A percentile compares a stretch with the other conserved stretches of the same genome.
Conservation (phyloP, 805 yeast species). For the Starmerella vaccinii region DNA sequence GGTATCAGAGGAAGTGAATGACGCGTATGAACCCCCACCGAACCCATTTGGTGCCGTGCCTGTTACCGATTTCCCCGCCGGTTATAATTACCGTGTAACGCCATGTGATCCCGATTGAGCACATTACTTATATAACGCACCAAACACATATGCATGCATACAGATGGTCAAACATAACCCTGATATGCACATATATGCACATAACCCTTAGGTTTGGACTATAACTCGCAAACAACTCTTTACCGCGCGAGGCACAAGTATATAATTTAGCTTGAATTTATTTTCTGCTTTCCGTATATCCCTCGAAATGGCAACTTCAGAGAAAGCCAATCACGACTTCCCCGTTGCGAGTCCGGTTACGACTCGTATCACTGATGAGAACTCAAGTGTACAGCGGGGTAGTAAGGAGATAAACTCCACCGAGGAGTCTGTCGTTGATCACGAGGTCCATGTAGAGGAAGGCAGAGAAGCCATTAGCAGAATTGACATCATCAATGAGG, state of each 20-base stretch:
- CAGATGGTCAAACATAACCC: background rate
- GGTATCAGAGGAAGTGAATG: too few species aligned
- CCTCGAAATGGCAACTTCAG: background rate
- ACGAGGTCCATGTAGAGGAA: background rate
- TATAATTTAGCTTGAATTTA: background rate
- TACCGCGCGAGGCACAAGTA: background rate
- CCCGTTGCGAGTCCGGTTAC: background rate
- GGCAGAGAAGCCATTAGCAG: conserved; percentile 12
- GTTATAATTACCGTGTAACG: too few species aligned
- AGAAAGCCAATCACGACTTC: background rate
- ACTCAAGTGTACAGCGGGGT: background rate
- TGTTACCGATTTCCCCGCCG: too few species aligned
- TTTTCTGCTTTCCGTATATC: background rate
- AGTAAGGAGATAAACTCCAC: background rate
- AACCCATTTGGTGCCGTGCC: too few species aligned
- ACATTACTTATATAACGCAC: background rate
- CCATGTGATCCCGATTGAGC: background rate
- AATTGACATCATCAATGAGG: conserved; percentile 8
- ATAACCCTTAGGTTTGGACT: background rate
- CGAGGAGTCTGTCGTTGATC: background rate
- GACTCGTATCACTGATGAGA: background rate
- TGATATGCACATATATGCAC: background rate
- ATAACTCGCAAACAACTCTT: background rate
- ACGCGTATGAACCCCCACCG: too few species aligned
- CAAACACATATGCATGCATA: background rate